Evolutionary conservation across 1,139 yeast genomes (phyloP).

Genomic region (Scheffersomyces insectosa): DNA sequence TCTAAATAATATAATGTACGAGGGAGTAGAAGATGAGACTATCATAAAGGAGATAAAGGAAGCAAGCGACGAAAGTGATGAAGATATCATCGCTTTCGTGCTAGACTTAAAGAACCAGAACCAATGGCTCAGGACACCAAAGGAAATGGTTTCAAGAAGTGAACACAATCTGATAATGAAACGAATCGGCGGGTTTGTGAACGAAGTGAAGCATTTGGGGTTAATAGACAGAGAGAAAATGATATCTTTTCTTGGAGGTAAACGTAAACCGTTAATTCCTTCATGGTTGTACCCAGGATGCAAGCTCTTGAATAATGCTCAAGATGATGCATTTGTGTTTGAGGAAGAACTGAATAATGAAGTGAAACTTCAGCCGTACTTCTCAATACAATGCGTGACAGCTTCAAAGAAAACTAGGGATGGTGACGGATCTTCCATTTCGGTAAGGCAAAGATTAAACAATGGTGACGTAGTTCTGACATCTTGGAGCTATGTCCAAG

Average conservation of each 20-base stretch:
- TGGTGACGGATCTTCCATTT: conserved; percentile 3
- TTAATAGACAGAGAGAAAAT: conserved; percentile 37
- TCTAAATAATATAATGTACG: conserved; percentile 54
- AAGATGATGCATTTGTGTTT: neutral
- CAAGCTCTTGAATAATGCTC: conserved; percentile 18
- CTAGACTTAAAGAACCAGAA: conserved; percentile 9
- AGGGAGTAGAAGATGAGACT: conserved; percentile 16
- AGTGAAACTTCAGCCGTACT: conserved; percentile 2
- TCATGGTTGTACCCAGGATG: conserved; percentile 70
- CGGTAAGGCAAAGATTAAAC: neutral
- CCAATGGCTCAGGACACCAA: conserved; percentile 50
- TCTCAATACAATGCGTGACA: conserved; percentile 52
- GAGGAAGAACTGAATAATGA: neutral
- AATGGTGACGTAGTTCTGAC: conserved; percentile 4
- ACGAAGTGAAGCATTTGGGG: conserved; percentile 40
- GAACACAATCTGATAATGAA: conserved; percentile 57
- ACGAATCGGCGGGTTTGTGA: conserved; percentile 51
- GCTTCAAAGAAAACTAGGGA: conserved; percentile 59
- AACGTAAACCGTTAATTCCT: conserved; percentile 58
- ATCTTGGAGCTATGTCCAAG: conserved; percentile 66
- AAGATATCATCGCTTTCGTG: conserved; percentile 12
- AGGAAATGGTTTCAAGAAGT: conserved; percentile 52
- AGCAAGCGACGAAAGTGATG: conserved; percentile 17
- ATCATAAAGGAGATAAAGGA: conserved; percentile 7
- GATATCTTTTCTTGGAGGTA: conserved; percentile 18